Percentiles rank a stretch among this genome's conserved stretches.
phyloP scores from a whole-genome alignment of 148 eudicot genomes.

The Arbutus unedo region DNA sequence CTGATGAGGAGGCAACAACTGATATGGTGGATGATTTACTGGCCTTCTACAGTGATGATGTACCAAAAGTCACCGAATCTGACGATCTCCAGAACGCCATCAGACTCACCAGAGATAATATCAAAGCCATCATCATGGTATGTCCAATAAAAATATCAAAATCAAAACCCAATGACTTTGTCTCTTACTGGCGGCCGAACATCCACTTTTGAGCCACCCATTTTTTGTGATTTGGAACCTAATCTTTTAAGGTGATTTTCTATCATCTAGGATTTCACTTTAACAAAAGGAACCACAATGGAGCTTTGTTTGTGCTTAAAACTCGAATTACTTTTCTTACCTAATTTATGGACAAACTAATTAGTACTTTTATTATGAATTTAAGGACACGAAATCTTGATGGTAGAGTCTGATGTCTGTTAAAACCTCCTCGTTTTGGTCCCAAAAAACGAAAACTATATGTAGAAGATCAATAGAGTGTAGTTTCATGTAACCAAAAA shows the following conservation, averaged over 20 bases:
- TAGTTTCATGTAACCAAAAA: background rate
- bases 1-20: slow-evolving; percentile 24
- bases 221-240: background rate
- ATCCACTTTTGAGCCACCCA: background rate
- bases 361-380: no score
- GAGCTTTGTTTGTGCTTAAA: no score
- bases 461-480: background rate
- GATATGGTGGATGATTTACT: slow-evolving; percentile 94
- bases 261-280: no score
- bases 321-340: no score
- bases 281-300: no score
- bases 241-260: background rate
- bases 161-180: background rate
- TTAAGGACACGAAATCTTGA: no score
- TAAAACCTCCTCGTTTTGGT: no score
- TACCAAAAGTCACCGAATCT: slow-evolving; percentile 47
- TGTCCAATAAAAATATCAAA: background rate
- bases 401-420: no score
- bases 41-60: slow-evolving; percentile 62
- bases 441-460: background rate
- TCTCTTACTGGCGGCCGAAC: background rate
- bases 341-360: no score
- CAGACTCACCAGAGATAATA: slow-evolving; percentile 68
- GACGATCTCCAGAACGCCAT: slow-evolving; percentile 73
- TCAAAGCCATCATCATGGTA: slow-evolving; percentile 97